A percentile compares a stretch with the other conserved stretches of the same genome.
Conservation (phyloP, 2,329 filamentous ascomycete genomes). For the Chrysoporthe deuterocubensis region DNA sequence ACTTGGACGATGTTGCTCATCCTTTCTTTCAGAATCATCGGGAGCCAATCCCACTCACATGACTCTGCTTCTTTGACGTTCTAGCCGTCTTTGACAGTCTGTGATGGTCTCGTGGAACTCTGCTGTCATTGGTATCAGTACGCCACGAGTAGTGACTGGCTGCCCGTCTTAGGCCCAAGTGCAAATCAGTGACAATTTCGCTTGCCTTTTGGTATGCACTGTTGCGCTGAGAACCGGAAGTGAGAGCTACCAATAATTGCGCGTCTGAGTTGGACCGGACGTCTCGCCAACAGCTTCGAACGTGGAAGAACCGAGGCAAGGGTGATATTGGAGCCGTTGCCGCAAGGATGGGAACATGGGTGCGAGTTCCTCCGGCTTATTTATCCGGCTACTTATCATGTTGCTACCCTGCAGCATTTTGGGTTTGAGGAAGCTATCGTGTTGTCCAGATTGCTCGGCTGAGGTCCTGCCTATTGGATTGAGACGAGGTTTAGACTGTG, state of each 20-base stretch:
- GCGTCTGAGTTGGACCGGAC: too few relatives aligned
- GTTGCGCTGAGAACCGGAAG: neutral
- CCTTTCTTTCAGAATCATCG: neutral
- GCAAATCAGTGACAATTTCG: too few relatives aligned
- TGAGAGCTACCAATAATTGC: neutral
- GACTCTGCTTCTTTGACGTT: neutral
- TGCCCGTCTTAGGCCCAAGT: neutral
- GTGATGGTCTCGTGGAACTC: neutral
- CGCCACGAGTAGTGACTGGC: neutral
- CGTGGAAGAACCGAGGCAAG: neutral
- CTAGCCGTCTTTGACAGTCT: neutral
- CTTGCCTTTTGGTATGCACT: neutral
- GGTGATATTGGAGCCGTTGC: neutral
- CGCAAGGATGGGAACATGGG: neutral
- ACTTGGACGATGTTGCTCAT: neutral
- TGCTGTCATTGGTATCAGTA: neutral
- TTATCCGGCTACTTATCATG: neutral
- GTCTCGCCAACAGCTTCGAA: neutral
- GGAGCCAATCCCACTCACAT: neutral
- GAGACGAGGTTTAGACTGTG: neutral
- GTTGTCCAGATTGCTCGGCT: neutral
- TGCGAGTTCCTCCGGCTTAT: slow-evolving; percentile 1
- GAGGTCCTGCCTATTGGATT: neutral
- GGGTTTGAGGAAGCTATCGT: neutral
- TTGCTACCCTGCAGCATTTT: neutral